Percentiles rank a stretch among this genome's conserved stretches.
These are phyloP conservation scores for Nicotiana benthamiana DNA, from an alignment of 257 asterid species.

Conservation along the genomic window DNA sequence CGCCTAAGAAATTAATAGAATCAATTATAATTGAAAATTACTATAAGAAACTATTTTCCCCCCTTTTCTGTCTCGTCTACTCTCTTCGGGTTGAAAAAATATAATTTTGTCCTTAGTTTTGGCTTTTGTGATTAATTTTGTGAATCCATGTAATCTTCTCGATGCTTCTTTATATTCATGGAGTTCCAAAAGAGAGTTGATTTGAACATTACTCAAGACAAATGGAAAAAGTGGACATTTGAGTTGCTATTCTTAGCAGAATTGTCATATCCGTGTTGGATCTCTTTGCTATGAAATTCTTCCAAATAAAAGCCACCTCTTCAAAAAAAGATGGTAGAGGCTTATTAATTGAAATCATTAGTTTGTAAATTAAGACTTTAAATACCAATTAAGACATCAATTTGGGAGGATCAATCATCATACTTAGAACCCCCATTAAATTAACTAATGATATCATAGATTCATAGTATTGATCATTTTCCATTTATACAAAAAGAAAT, in stretches of 20 bases:
- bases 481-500: no score
- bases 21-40: neutral
- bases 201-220: neutral
- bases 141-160: neutral
- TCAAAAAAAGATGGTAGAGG: neutral
- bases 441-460: neutral
- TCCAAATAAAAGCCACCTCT: neutral
- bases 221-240: neutral
- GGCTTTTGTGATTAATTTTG: neutral
- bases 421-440: neutral
- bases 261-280: neutral
- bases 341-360: neutral
- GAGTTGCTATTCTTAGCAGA: neutral
- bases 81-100: neutral
- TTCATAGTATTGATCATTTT: neutral
- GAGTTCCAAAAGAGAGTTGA: neutral
- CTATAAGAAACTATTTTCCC: neutral
- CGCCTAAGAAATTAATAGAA: neutral
- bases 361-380: neutral
- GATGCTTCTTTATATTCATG: neutral
- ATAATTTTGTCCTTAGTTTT: neutral
- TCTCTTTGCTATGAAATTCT: neutral
- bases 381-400: neutral
- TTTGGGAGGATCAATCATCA: neutral
- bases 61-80: neutral